Conservation (phyloP, 192 early-diverging fungal genomes). For the Thamnidium elegans region DNA sequence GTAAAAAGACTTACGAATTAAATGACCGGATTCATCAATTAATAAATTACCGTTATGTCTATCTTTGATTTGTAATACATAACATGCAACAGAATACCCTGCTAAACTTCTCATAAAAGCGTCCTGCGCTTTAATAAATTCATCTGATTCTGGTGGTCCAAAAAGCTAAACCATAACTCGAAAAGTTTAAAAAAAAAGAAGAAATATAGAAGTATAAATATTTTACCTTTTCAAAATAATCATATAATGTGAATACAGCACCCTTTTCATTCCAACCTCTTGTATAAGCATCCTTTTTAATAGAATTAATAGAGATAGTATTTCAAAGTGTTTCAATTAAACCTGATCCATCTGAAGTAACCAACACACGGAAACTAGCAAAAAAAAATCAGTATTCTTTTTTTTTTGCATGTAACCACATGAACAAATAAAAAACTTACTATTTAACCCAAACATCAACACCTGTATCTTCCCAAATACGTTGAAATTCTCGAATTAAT, state of each 20-base stretch:
- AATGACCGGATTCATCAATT: slow-evolving; percentile 77
- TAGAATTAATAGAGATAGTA: slow-evolving; percentile 94
- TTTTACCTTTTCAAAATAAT: slow-evolving; percentile 86
- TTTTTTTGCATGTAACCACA: background rate
- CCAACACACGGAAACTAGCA: slow-evolving; percentile 77
- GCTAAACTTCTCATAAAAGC: slow-evolving; percentile 94
- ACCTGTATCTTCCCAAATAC: slow-evolving; percentile 83
- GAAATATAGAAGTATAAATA: background rate
- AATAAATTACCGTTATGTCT: slow-evolving; percentile 98
- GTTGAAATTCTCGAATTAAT: slow-evolving; percentile 88
- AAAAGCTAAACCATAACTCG: slow-evolving; percentile 55
- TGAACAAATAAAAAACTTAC: slow-evolving; percentile 58
- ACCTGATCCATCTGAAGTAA: slow-evolving; percentile 90
- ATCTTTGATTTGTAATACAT: slow-evolving; percentile 93
- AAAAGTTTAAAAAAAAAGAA: background rate
- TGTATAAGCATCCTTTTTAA: slow-evolving; percentile 96
- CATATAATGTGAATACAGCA: slow-evolving; percentile 84
- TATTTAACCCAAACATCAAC: slow-evolving; percentile 88
- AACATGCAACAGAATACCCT: slow-evolving; percentile 90
- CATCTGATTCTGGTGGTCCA: slow-evolving; percentile 77
- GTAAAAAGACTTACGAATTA: slow-evolving; percentile 52
- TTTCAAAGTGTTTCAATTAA: slow-evolving; percentile 94
- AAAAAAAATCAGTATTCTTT: too few species aligned
- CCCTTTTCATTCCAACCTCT: slow-evolving; percentile 73
- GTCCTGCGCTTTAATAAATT: slow-evolving; percentile 85